Base-by-base conservation (phyloP, 257 asterid species). In the Avicennia marina region DNA sequence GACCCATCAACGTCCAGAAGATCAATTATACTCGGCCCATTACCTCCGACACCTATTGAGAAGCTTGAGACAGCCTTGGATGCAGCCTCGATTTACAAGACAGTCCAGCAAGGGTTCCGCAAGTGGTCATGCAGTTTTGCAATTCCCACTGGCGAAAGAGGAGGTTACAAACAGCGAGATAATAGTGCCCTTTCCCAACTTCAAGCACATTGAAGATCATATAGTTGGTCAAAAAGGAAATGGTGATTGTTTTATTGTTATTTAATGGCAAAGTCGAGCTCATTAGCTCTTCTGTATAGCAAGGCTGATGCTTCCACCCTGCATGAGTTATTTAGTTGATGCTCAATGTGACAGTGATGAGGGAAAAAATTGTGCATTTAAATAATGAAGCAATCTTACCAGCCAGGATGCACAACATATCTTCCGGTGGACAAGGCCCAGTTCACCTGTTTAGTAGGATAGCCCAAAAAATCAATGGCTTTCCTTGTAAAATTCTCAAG, bases 251-350 rank as follows among this genome's bases (percentile, higher is more conserved):
- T 4, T 80, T 68, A 72, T 81, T 75, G 77, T 65, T 72, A 75
- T 83, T 88, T 93, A 73, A 93, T 81, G 58, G 91, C 78, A 78
- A 86, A 93, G 58, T 93, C 98, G 34, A 73, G 80, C 86, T 93
- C 98, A 42, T 75, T 93, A 27, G 95, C 97, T 73, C 97, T 81
- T 74, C 98, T 77, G 73, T 93, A 93, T 55, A 93, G 95, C 77
- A 93, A 60, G 47, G 98, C 76, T 33, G 98, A 93, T 25, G 98
- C 95, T 74, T 93, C 97, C 77, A 93, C 94, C 98, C 98, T 93
- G 95, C 80, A 68, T 47, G 7, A 36, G 52, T 56, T 31, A 46
- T 48, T 55, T 45, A 34, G 67, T 62, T 26, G 56, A 31, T 41
- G 27, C 58, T 57, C 64, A 52, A 16, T 34, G 19, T 11, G 26